Evolutionary conservation across 805 yeast species (phyloP).

Genomic region (Candida railenensis): DNA sequence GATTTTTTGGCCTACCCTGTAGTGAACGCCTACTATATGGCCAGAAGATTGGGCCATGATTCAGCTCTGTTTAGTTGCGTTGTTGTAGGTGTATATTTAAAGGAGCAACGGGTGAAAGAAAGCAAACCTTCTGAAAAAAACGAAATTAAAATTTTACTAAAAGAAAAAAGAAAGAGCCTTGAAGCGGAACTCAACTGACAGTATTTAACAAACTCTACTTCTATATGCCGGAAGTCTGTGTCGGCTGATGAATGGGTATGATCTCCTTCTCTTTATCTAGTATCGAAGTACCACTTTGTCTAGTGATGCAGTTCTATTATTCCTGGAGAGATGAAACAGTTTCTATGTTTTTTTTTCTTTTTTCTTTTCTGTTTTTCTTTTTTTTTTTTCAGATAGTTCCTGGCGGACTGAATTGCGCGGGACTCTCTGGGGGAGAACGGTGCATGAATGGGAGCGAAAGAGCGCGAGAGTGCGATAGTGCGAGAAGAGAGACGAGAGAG

Average conservation of each 20-base stretch:
- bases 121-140: no score
- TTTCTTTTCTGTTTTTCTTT: not conserved
- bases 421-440: no score
- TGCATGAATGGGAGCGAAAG: no score
- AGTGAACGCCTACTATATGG: constrained; percentile 89
- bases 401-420: no score
- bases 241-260: no score
- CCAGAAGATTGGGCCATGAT: constrained; percentile 41
- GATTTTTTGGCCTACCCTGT: constrained; percentile 93
- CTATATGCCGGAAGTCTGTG: no score
- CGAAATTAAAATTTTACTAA: no score
- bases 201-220: no score
- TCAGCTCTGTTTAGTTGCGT: not conserved
- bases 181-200: not conserved
- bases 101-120: not conserved
- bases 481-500: no score
- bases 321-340: not conserved
- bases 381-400: not conserved
- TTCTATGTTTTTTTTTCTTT: not conserved
- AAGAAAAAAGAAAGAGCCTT: not conserved
- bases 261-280: no score
- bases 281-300: not conserved
- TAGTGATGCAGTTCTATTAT: not conserved
- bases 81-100: not conserved
- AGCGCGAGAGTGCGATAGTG: no score